Conservation (phyloP, 805 yeast genomes). For the Starmerella bombi region DNA sequence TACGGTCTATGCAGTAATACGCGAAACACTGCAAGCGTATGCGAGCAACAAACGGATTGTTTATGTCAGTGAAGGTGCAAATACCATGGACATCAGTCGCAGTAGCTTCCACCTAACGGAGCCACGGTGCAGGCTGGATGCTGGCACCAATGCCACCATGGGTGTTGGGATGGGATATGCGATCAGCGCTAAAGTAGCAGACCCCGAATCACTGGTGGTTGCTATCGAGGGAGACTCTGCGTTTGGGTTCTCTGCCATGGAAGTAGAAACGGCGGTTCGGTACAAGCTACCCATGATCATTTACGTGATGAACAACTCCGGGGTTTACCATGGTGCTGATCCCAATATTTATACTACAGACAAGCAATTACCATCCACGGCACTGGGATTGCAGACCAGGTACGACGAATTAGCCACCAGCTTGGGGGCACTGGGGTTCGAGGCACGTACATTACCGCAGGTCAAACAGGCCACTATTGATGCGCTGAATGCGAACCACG, state of each 20-base stretch:
- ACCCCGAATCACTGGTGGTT: conserved; percentile 36
- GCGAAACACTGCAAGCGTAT: conserved; percentile 28
- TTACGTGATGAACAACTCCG: conserved; percentile 60
- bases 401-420: conserved; percentile 45
- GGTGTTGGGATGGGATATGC: conserved; percentile 64
- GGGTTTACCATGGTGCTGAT: conserved; percentile 53
- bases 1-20: conserved; percentile 39
- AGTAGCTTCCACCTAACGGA: conserved; percentile 41
- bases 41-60: conserved; percentile 26
- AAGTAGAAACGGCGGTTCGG: conserved; percentile 55
- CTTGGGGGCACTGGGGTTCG: conserved; percentile 44
- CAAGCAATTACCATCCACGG: conserved; percentile 42
- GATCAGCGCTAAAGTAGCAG: conserved; percentile 42
- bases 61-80: conserved; percentile 58
- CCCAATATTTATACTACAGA: conserved; percentile 22
- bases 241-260: conserved; percentile 62
- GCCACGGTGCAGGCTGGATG: conserved; percentile 49
- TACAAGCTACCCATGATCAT: conserved; percentile 40
- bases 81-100: conserved; percentile 61
- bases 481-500: conserved; percentile 30
- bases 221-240: conserved; percentile 69
- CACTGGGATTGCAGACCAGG: conserved; percentile 41
- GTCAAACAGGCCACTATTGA: conserved; percentile 27
- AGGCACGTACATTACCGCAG: conserved; percentile 33
- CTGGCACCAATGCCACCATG: conserved; percentile 70